phyloP scores from a whole-genome alignment of 352 stramenopile species.

The Pythium dissotocum region DNA sequence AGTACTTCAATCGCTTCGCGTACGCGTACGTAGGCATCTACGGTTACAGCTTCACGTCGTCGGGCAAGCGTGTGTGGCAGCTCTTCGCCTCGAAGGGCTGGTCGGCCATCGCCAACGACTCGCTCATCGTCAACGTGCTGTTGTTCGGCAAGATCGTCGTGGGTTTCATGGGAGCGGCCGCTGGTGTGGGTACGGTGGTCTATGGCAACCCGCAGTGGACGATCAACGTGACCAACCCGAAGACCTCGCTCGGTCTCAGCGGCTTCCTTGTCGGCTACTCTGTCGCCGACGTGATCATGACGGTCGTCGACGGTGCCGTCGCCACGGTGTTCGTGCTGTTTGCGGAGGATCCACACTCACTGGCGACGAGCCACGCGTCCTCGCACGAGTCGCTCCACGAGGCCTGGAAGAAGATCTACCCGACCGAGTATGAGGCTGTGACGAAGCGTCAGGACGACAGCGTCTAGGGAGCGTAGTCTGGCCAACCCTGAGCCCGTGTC shows the following conservation, averaged over 20 bases:
- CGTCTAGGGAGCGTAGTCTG: constrained; percentile 10
- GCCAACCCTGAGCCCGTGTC: background rate
- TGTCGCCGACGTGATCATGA: constrained; percentile 53
- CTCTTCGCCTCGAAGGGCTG: constrained; percentile 61
- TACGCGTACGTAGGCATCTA: constrained; percentile 79
- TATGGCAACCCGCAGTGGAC: constrained; percentile 48
- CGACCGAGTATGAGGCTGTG: constrained; percentile 42
- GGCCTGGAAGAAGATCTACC: constrained; percentile 57
- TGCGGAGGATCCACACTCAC: constrained; percentile 49
- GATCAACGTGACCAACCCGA: constrained; percentile 42
- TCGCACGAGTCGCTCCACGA: constrained; percentile 41
- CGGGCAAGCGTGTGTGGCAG: constrained; percentile 52
- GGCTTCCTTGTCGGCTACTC: constrained; percentile 58
- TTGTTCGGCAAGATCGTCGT: constrained; percentile 61
- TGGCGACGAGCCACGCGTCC: constrained; percentile 37
- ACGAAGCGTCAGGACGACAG: constrained; percentile 44
- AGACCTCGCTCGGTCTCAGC: constrained; percentile 44
- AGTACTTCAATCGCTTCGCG: constrained; percentile 82
- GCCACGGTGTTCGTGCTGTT: constrained; percentile 62
- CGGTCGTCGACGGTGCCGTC: constrained; percentile 45
- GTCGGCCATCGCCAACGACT: constrained; percentile 69
- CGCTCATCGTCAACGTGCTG: constrained; percentile 64
- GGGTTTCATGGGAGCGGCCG: constrained; percentile 50
- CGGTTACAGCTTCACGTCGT: constrained; percentile 54
- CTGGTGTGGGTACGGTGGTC: constrained; percentile 35